Base-by-base conservation (phyloP, 305 asterid genomes). In the Solanum chacoense region DNA sequence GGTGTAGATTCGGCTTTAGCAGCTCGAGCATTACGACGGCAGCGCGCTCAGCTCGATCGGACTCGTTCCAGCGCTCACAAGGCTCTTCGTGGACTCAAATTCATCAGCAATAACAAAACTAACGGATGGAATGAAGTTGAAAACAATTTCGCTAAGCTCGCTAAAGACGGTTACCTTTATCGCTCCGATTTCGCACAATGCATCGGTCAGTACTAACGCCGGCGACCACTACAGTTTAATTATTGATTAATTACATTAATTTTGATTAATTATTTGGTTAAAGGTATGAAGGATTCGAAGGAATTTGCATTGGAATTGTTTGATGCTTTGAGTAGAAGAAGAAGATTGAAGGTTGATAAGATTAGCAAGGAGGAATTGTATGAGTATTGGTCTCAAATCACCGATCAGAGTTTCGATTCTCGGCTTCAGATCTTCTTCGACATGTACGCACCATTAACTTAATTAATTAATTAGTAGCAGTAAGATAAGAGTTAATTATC, bases 371-470 rank as follows among this genome's bases (percentile, higher is more conserved):
- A 97, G 0, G 99, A 97, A 40, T 95, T 97, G 22, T 93, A 90
- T 71, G 99, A 97, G 85, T 96, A 94, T 85, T 97, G 99, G 99
- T 93, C 97, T 8, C 99, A 95, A 90, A 94, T 97, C 90, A 96
- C 98, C 11, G 99, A 97, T 91, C 98, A 96, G 90, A 97, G 99
- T 83, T 97, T 97, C 91, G 99, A 97, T 91, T 97, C 99, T 74
- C 93, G 99, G 89, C 98, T 97, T 87, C 99, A 97, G 90, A 95
- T 96, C 88, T 97, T 97, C 95, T 97, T 97, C 93, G 99, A 97
- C 98, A 97, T 97, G 99, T 97, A 94, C 14, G 94, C 85, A 76
- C 89, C 83, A 22, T 89, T 79, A 81, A 5, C 42, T 89, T 76
- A 84, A 32, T 80, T 86, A 31, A 88, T 55, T 55, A 55, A 20